Conservation (phyloP, 164 flowering plant genomes). For the Piper betle region DNA sequence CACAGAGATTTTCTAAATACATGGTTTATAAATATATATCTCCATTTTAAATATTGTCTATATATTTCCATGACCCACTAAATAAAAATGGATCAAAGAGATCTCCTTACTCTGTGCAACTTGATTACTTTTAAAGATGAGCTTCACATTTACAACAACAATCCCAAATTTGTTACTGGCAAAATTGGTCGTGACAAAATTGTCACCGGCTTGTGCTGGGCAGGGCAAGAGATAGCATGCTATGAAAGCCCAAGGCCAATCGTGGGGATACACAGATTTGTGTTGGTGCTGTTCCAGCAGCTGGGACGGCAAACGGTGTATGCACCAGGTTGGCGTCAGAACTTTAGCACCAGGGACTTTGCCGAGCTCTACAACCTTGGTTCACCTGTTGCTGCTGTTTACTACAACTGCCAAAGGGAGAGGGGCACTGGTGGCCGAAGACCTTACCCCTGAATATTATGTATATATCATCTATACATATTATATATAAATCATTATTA, state of each 20-base stretch:
- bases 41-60: too few species aligned
- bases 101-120: too few species aligned
- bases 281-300: conserved; percentile 49
- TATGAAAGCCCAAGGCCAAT: conserved; percentile 69
- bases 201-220: neutral
- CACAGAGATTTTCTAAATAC: too few species aligned
- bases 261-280: conserved; percentile 55
- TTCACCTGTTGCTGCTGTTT: conserved; percentile 56
- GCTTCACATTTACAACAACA: too few species aligned
- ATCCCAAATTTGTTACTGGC: too few species aligned
- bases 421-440: conserved; percentile 3
- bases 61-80: too few species aligned
- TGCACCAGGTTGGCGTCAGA: conserved; percentile 76
- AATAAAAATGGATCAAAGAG: too few species aligned
- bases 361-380: conserved; percentile 76
- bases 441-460: neutral
- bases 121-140: too few species aligned
- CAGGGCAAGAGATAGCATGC: conserved; percentile 59
- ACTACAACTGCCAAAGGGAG: conserved; percentile 60
- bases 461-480: too few species aligned
- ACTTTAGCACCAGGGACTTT: conserved; percentile 61
- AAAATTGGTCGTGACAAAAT: neutral
- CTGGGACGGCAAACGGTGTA: conserved; percentile 65
- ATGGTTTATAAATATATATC: too few species aligned
- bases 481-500: too few species aligned